A percentile compares a stretch with the other conserved stretches of the same genome.
Evolutionary conservation across 1,284 basidiomycete genomes (phyloP).

Genomic region (Omphalotus olearius): DNA sequence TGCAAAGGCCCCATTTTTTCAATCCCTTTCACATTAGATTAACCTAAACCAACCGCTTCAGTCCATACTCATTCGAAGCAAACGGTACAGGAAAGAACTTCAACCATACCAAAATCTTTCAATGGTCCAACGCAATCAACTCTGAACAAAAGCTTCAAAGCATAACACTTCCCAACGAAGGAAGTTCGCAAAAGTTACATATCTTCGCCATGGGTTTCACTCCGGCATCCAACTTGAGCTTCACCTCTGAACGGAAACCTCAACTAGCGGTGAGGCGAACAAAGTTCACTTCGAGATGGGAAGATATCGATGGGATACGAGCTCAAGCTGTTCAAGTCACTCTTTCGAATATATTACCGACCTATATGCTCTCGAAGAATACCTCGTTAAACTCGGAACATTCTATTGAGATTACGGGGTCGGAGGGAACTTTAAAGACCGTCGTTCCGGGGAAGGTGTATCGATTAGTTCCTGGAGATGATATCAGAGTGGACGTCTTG

Average conservation of each 20-base stretch:
- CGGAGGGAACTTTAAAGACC: conserved; percentile 32
- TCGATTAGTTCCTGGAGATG: conserved; percentile 42
- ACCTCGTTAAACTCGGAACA: conserved; percentile 31
- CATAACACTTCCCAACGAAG: conserved; percentile 33
- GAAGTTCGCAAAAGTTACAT: conserved; percentile 32
- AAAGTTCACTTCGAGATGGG: conserved; percentile 41
- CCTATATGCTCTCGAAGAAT: conserved; percentile 18
- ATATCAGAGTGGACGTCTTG: conserved; percentile 38
- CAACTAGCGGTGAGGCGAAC: conserved; percentile 33
- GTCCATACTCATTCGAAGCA: conserved; percentile 34
- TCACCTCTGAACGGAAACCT: conserved; percentile 14
- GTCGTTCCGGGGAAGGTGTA: conserved; percentile 30
- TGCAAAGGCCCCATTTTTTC: conserved; percentile 16
- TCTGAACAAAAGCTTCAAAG: conserved; percentile 34
- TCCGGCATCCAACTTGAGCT: conserved; percentile 21
- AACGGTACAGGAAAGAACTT: conserved; percentile 28
- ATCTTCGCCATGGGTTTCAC: conserved; percentile 42
- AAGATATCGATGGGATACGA: conserved; percentile 27
- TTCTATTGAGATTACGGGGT: conserved; percentile 32
- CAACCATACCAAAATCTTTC: conserved; percentile 38
- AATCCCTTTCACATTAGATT: no score
- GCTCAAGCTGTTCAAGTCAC: conserved; percentile 43
- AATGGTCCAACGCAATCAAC: conserved; percentile 38
- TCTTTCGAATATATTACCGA: conserved; percentile 41
- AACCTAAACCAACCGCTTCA: conserved; percentile 13